These are phyloP conservation scores for Termitomyces sp. DNA, from an alignment of 768 basidiomycete genomes.

Conservation along the genomic window DNA sequence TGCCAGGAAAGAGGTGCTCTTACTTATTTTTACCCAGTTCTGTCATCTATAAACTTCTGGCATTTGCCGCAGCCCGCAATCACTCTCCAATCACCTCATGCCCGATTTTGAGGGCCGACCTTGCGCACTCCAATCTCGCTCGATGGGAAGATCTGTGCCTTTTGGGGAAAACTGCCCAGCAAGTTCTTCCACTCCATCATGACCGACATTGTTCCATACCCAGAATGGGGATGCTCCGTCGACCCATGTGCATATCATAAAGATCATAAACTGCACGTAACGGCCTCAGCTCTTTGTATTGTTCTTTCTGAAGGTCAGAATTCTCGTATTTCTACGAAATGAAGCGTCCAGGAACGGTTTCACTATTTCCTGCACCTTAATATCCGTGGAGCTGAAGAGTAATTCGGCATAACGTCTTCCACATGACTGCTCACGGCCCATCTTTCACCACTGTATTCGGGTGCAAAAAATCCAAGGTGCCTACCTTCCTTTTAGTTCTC, in stretches of 20 bases:
- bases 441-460: constrained; percentile 2
- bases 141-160: constrained; percentile 12
- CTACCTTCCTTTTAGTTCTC: not conserved
- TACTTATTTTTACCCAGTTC: constrained; percentile 9
- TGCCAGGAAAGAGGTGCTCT: constrained; percentile 2
- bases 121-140: constrained; percentile 4
- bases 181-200: constrained; percentile 6
- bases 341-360: not conserved
- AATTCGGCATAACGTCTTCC: not conserved
- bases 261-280: not conserved
- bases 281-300: not conserved
- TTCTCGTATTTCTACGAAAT: not conserved
- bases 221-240: not conserved
- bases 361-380: not conserved
- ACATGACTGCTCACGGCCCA: not conserved
- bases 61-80: constrained; percentile 11
- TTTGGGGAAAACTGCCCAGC: constrained; percentile 6
- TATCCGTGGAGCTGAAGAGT: not conserved
- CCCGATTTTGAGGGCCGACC: constrained; percentile 8
- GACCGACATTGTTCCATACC: constrained; percentile 4
- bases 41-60: constrained; percentile 9
- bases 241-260: not conserved
- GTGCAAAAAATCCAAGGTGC: not conserved
- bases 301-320: not conserved
- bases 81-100: constrained; percentile 8